A percentile compares a stretch with the other conserved stretches of the same genome.
Evolutionary conservation across 768 basidiomycete species (phyloP).

Genomic region (Royoungia palumana): DNA sequence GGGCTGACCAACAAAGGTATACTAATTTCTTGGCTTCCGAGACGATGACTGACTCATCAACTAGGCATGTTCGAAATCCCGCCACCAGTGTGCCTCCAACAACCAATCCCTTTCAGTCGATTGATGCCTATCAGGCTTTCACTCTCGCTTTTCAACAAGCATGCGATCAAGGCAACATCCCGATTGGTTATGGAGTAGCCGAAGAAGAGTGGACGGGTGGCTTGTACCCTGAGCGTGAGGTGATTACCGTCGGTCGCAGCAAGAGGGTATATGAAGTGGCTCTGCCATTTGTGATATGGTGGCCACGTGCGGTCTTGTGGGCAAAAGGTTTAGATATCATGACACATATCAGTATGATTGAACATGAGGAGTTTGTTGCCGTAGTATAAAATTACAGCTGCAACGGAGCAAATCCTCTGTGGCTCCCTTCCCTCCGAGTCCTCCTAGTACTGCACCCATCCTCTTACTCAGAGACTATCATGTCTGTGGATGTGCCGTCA

Average conservation of each 20-base stretch:
- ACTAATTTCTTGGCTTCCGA: too few species aligned
- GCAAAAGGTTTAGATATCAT: not conserved
- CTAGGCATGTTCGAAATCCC: not conserved
- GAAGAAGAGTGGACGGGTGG: not conserved
- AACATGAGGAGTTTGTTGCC: not conserved
- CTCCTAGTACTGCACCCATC: too few species aligned
- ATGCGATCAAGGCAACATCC: not conserved
- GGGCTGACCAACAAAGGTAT: too few species aligned
- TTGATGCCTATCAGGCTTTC: not conserved
- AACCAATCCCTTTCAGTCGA: not conserved
- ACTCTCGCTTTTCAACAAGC: not conserved
- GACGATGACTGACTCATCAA: too few species aligned
- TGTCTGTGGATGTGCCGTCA: too few species aligned
- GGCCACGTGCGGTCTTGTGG: not conserved
- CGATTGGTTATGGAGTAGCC: not conserved
- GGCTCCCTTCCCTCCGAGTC: too few species aligned
- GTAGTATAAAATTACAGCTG: not conserved
- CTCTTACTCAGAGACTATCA: too few species aligned
- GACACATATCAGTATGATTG: not conserved
- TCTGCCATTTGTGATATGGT: not conserved
- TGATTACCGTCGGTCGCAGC: not conserved
- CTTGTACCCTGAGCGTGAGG: not conserved
- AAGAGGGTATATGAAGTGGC: not conserved
- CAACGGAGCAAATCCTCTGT: too few species aligned
- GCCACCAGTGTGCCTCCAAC: not conserved